phyloP scores from a whole-genome alignment of 805 yeast genomes.

The Vanderwaltozyma verrucispora region DNA sequence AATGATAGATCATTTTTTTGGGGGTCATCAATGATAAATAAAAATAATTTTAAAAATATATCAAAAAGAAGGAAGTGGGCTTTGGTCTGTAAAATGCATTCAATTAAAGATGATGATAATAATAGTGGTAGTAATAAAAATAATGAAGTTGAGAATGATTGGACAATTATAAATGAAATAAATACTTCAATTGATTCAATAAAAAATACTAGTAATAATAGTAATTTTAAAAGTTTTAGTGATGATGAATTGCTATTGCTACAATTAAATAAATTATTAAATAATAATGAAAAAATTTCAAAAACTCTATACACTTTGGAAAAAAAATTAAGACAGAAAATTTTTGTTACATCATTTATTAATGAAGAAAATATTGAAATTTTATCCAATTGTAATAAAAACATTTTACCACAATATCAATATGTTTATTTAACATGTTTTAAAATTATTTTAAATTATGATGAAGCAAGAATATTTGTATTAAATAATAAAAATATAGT shows the following conservation, averaged over 20 bases:
- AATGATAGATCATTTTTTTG: conserved; percentile 20
- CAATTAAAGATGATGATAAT: conserved; percentile 4
- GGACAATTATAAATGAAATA: not conserved
- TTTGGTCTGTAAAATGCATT: conserved; percentile 15
- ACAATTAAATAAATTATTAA: not conserved
- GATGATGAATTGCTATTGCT: not conserved
- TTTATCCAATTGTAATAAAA: conserved; percentile 7
- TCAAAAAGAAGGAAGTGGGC: conserved; percentile 24
- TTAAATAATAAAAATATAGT: conserved; percentile 8
- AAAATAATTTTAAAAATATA: conserved; percentile 12
- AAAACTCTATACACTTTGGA: conserved; percentile 20
- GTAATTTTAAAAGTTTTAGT: not conserved
- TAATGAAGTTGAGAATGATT: conserved; percentile 1
- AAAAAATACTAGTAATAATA: not conserved
- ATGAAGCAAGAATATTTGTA: conserved; percentile 10
- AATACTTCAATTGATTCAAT: not conserved
- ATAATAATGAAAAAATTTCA: conserved; percentile 3
- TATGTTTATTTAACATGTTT: conserved; percentile 23
- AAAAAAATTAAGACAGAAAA: conserved; percentile 15
- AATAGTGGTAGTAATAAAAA: not conserved
- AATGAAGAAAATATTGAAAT: conserved; percentile 8
- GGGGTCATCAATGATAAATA: conserved; percentile 12
- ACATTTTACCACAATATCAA: conserved; percentile 3
- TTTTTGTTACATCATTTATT: conserved; percentile 11
- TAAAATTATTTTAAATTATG: conserved; percentile 17